Evolutionary conservation across 352 stramenopile species (phyloP), one percentile per base, ranked within the genome.

Genomic region (Globisporangium cystogenes): DNA sequence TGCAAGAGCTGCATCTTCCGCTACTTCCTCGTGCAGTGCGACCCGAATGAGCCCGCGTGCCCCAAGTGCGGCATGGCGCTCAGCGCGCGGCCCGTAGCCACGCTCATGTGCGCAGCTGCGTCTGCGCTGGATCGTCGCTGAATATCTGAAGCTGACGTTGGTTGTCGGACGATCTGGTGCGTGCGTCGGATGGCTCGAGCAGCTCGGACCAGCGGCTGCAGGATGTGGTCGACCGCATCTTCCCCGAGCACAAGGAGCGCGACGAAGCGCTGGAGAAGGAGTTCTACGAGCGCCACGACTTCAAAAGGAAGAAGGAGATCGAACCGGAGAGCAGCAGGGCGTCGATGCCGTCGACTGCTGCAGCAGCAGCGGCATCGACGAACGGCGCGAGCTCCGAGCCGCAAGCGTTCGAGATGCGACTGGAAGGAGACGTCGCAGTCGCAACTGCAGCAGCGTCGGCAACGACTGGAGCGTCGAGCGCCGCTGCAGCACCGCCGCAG

Each of bases 1-100:
- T 93, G 82, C 52, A 93, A 93, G 64, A 90, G 74, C 60, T 93
- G 82, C 65, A 86, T 93, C 55, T 89, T 86, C 59, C 76, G 76
- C 5, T 73, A 89, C 45, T 86, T 93, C 39, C 60, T 88, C 31
- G 64, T 87, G 2, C 70, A 86, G 33, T 74, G 76, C 40, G 76
- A 72, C 48, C 57, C 61, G 8, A 59, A 68, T 31, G 76, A 64
- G 42, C 59, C 61, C 11, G 55, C 62, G 40, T 93, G 82, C 51
- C 77, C 79, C 3, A 74, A 85, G 49, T 92, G 78, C 62, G 59
- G 69, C 56, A 68, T 77, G 44, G 53, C 55, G 59, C 70, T 87
- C 53, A 82, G 60, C 47, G 64, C 80, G 31, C 65, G 77, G 16
- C 73, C 76, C 21, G 79, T 82, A 50, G 70, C 76, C 2, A 83